Evolutionary conservation across 352 stramenopile genomes (phyloP).

Genomic region (Phytophthora europaea): DNA sequence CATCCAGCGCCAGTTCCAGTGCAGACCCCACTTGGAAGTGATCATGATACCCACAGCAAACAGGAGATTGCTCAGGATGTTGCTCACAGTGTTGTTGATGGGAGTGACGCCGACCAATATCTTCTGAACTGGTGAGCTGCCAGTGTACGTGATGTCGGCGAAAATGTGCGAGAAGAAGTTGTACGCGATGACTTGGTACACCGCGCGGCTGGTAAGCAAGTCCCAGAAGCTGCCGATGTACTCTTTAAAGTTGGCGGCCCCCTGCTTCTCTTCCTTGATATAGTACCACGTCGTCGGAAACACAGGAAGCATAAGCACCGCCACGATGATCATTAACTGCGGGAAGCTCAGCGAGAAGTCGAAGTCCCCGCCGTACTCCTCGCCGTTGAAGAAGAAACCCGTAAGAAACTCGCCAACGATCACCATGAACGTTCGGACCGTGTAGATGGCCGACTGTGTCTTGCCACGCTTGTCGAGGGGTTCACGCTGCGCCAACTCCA

Average conservation of each 20-base stretch:
- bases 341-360: constrained; percentile 47
- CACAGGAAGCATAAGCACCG: constrained; percentile 20
- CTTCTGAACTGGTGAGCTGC: constrained; percentile 27
- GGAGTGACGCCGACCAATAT: constrained; percentile 45
- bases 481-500: constrained; percentile 53
- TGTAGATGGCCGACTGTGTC: constrained; percentile 56
- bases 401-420: constrained; percentile 41
- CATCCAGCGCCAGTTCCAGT: constrained; percentile 55
- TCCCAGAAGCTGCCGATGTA: constrained; percentile 48
- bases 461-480: constrained; percentile 37
- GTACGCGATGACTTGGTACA: constrained; percentile 58
- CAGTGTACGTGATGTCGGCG: constrained; percentile 40
- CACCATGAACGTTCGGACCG: constrained; percentile 38
- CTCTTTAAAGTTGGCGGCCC: constrained; percentile 21
- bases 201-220: constrained; percentile 38
- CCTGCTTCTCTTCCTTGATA: constrained; percentile 53
- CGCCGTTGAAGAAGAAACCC: constrained; percentile 56
- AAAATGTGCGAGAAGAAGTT: constrained; percentile 52
- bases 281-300: constrained; percentile 48
- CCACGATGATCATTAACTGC: constrained; percentile 45
- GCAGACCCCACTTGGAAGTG: constrained; percentile 45
- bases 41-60: constrained; percentile 39
- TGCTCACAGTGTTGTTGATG: constrained; percentile 42
- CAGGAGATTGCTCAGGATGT: constrained; percentile 38
- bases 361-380: constrained; percentile 57